Base-by-base conservation (phyloP, 1,284 basidiomycete genomes). In the Boletus mariae region DNA sequence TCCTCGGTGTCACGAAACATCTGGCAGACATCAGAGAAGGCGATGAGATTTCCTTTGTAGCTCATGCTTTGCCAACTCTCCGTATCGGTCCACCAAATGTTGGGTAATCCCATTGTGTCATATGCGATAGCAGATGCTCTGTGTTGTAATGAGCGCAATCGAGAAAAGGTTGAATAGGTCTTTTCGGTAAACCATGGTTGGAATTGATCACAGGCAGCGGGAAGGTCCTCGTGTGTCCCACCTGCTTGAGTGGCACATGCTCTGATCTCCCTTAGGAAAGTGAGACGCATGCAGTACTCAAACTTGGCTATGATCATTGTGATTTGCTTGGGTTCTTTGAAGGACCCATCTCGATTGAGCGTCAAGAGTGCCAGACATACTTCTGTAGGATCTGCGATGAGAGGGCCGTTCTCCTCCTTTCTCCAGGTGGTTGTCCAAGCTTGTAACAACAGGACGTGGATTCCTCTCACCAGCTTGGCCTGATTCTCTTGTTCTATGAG, bases 11-110 rank as follows among this genome's bases (percentile, higher is more conserved):
- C 38, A 0, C 4, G 5, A 8, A 68, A 59, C 2, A 71, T 61
- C 0, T 12, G 3, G 1, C 42, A 38, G 0, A 71, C 1, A 0
- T 61, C 15, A 0, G 13, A 1, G 0, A 67, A 43, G 0, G 29
- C 11, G 2, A 72, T 55, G 0, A 17, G 3, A 0, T 61, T 7
- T 0, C 70, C 68, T 0, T 61, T 45, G 49, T 57, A 71, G 0
- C 61, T 32, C 44, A 71, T 35, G 8, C 47, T 25, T 0, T 9
- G 4, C 34, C 54, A 64, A 0, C n/a, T 17, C 1, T 55, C 45
- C 0, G 25, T 47, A 23, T 72, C 63, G 0, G 43, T 28, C 68
- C 67, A 73, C 57, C 58, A 67, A 9, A 70, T 55, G 0, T 23
- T 12, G 0, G 70, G 67, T 0, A 63, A 20, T 0, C 51, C 23